Evolutionary conservation across 164 flowering plant species (phyloP), one percentile per base, ranked within the genome.

Genomic region (Magnolia officinalis): DNA sequence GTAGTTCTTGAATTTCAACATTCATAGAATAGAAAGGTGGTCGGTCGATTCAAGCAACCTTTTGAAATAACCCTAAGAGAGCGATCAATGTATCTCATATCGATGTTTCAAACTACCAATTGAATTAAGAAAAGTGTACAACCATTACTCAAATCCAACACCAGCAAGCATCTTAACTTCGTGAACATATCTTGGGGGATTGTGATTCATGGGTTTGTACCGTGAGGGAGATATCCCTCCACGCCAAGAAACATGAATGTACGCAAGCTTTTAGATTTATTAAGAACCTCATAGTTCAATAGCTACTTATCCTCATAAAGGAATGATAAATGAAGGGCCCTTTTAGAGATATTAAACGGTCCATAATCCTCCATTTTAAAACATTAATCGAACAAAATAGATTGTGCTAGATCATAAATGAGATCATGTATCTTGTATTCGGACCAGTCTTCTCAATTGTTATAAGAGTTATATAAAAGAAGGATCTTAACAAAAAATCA

Each of bases 401-500:
- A 55, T 13, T 31, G 45, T 4, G 68, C 80, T 2, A 78, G 76
- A 73, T 59, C 72, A 49, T 73, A 68, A 29, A 78, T 61, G 49
- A 78, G 61, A 19, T 78, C 76, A 37, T 73, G 80, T 73, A 78
- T 73, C 9, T 45, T 29, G n/a, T 68, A 55, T 20, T 14, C 5
- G 0, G 18, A 16, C 16, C 4, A 21, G 4, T 20, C 49, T 69
- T 61, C 26, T 19, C 66, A 63, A 11, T 50, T 16, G 18, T 9
- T 8, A 50, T 67, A 18, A 3, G 80, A 68, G 21, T 52, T 14
- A 14, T 14, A 14, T 72, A 72, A 67, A 78, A 73, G 45, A 78
- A 78, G 5, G 75, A 74, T 21, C 81, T 50, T 75, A 21, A 61
- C 31, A 74, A 9, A 16, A 78, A 74, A 50, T 74, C 77, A 71